Evolutionary conservation across 2,329 filamentous ascomycete genomes (phyloP).

Genomic region (Penicillium aurantiogriseum): DNA sequence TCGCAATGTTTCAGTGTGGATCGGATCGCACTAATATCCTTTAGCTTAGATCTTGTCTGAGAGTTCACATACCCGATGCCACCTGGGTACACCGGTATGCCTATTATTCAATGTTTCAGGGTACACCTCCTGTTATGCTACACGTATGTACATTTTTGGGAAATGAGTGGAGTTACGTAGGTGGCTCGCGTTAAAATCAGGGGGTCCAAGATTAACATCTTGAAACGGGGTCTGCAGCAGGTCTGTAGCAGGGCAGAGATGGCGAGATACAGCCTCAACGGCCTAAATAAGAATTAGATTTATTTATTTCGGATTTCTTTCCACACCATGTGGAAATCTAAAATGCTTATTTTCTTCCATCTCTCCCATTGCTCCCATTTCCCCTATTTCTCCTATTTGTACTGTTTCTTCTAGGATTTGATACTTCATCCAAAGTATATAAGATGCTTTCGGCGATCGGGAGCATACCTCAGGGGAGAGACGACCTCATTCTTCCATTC

Average conservation of each 20-base stretch:
- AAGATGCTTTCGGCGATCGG: not conserved
- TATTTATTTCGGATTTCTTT: too few relatives aligned
- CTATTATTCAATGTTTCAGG: not conserved
- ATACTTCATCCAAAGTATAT: not conserved
- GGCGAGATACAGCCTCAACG: not conserved
- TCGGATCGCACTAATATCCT: constrained; percentile 21
- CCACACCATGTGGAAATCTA: not conserved
- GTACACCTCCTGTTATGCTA: constrained; percentile 6
- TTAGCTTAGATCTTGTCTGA: constrained; percentile 17
- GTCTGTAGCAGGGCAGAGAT: not conserved
- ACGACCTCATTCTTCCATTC: not conserved
- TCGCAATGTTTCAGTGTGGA: constrained; percentile 28
- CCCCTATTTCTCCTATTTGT: too few relatives aligned
- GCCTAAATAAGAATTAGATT: not conserved
- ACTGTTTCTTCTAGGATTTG: not conserved
- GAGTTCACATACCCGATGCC: not conserved
- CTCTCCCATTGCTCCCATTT: not conserved
- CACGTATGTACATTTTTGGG: constrained; percentile 4
- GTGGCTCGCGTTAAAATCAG: not conserved
- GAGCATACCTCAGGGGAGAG: not conserved
- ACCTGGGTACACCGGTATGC: not conserved
- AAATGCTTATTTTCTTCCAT: not conserved
- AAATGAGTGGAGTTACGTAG: not conserved
- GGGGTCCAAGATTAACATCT: not conserved
- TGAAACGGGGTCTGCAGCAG: not conserved